Conservation (phyloP, 768 basidiomycete genomes). For the Plicaturopsis crispa region DNA sequence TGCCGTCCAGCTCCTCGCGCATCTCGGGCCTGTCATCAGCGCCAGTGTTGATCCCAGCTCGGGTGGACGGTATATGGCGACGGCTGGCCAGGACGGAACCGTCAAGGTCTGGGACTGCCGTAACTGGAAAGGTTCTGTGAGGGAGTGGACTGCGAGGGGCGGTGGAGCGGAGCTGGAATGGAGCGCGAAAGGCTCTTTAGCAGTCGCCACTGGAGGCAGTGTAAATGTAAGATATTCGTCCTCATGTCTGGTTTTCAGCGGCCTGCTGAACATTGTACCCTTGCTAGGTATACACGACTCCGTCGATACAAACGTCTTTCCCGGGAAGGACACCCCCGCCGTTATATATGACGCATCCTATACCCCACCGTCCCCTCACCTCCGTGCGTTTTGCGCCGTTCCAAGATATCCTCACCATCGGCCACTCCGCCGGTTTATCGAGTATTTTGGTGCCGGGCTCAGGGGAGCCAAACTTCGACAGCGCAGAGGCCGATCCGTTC, state of each 20-base stretch:
- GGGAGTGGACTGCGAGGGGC: constrained; percentile 71
- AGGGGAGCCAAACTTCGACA: constrained; percentile 95
- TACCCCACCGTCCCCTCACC: constrained; percentile 71
- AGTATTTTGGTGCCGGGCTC: constrained; percentile 85
- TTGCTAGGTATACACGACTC: constrained; percentile 63
- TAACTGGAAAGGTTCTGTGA: constrained; percentile 87
- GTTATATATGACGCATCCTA: constrained; percentile 82
- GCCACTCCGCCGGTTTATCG: constrained; percentile 73
- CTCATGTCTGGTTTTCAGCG: not conserved
- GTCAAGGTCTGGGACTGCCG: constrained; percentile 97
- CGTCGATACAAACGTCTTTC: constrained; percentile 53
- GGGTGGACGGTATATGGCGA: constrained; percentile 88
- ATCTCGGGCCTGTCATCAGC: constrained; percentile 78
- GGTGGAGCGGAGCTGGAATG: constrained; percentile 68
- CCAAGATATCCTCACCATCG: constrained; percentile 77
- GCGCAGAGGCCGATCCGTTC: constrained; percentile 89
- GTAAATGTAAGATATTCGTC: constrained; percentile 57
- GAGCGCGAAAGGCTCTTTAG: constrained; percentile 80
- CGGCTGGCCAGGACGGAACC: constrained; percentile 76
- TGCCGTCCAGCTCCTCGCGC: constrained; percentile 86
- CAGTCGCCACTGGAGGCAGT: constrained; percentile 74
- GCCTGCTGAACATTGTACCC: constrained; percentile 2
- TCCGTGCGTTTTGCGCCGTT: constrained; percentile 83
- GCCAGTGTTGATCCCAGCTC: constrained; percentile 79
- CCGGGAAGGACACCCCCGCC: constrained; percentile 51